Base-by-base conservation (phyloP, 2,329 filamentous ascomycete species). In the Phaeosphaeria sp. region DNA sequence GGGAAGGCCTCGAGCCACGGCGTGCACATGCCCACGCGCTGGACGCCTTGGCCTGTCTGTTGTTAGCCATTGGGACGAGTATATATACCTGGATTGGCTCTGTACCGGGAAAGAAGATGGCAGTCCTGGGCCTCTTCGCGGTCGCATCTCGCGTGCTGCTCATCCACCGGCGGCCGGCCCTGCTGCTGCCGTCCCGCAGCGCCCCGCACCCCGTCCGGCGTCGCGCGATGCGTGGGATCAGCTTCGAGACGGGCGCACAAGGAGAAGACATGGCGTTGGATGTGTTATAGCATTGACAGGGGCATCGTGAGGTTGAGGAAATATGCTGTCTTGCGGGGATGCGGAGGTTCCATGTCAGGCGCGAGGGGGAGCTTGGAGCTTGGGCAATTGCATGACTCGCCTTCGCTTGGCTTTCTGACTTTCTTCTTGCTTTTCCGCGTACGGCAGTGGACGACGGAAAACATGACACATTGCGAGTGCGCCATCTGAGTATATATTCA, bases 1-100 rank as follows among this genome's bases (percentile, higher is more conserved):
- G 94, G 94, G 75, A 97, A 98, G 57, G 90, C 89, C 70, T 93
- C 87, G 66, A 96, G 83, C 93, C 94, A 97, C 45, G 92, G 89
- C 33, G 84, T 87, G 56, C 91, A 83, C 92, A 96, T 96, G 77
- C 91, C 92, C 51, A 96, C 90, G 73, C 91, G 89, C 76, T 96
- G 92, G 18, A 96, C 92, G 66, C 92, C 92, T 79, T 96, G 92
- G 68, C 92, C 92, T 93, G 71, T 8, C 39, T 30, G 11, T 30
- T 33, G 40, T 70, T 25, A 72, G 68, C 49, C 59, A 42, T 7
- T 7, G 3, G 15, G 39, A 2, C 20, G 44, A n/a, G 3, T 17
- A 30, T 27, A 47, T 49, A 39, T 40, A 45, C 46, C 49, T 25
- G 50, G 25, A 42, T 22, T 6, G 21, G 25, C n/a, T 9, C 9